Percentiles rank a stretch among this genome's conserved stretches.
Conservation (phyloP, 257 asterid genomes). For the Solanum sitiens region DNA sequence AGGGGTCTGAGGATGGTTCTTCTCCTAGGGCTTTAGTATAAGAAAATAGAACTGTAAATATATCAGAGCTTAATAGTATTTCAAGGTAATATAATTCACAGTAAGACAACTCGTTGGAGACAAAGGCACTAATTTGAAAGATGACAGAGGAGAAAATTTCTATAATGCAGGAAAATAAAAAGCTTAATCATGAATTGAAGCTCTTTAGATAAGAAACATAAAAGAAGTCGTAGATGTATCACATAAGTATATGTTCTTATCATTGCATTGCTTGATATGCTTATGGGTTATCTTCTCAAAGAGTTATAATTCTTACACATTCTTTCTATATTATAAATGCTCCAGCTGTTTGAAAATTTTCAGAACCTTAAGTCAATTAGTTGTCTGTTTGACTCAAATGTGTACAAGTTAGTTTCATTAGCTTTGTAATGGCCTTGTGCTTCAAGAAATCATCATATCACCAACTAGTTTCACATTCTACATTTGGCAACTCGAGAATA, state of each 20-base stretch:
- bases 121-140: too few relatives aligned
- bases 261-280: conserved; percentile 55
- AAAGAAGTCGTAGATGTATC: conserved; percentile 42
- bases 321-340: not conserved
- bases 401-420: conserved; percentile 23
- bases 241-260: conserved; percentile 52
- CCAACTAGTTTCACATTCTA: conserved; percentile 7
- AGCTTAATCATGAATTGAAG: too few relatives aligned
- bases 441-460: conserved; percentile 18
- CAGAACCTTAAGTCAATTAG: conserved; percentile 23
- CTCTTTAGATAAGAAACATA: conserved; percentile 44
- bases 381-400: conserved; percentile 25
- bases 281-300: conserved; percentile 74
- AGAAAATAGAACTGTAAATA: too few relatives aligned
- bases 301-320: conserved; percentile 21
- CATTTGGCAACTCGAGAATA: not conserved
- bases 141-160: too few relatives aligned
- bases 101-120: too few relatives aligned
- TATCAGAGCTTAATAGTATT: too few relatives aligned
- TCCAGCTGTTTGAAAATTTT: conserved; percentile 14
- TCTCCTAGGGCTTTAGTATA: too few relatives aligned
- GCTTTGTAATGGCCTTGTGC: conserved; percentile 28
- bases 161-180: too few relatives aligned
- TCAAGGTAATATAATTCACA: too few relatives aligned
- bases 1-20: too few relatives aligned